Evolutionary conservation across 176 grass and related monocot genomes (phyloP), one percentile per base, ranked within the genome.

Genomic region (Oryza punctata): DNA sequence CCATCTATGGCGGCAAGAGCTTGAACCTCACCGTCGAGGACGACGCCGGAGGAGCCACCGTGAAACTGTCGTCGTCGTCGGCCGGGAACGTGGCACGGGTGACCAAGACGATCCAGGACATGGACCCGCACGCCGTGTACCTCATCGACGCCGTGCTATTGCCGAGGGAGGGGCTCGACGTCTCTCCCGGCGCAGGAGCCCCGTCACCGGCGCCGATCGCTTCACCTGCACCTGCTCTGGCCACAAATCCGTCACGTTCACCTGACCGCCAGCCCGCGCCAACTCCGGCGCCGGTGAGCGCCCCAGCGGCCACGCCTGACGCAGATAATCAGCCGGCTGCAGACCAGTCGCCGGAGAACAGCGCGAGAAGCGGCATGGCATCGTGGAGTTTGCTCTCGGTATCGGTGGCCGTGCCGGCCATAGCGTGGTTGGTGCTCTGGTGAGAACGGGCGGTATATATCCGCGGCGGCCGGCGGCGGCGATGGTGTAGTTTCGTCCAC

Each of bases 91-190:
- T 18, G 8, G 83, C 78, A 12, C 72, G 16, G 38, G 78, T 90
- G 82, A 86, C 24, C 50, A 49, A 19, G 44, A 78, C 25, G 13
- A 10, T 82, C 52, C 0, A 41, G 7, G 82, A 78, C 78, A 41
- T 73, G 57, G 84, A 72, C 23, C 59, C 27, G 3, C 4, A 79
- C 18, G 79, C 67, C 12, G 57, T 86, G 33, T 79, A 83, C 88
- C 52, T 75, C 88, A 78, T 86, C 79, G 73, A 90, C 83, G 30
- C 78, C 29, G 83, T 90, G 67, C 15, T 90, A 12, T 1, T 82
- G 21, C 88, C 88, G 0, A 6, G 25, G 15, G 78, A 78, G 32
- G 32, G 3, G 32, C 4, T 33, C 32, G 59, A 77, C 9, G 66
- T 16, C 5, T 75, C 77, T 21, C n/a, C 3, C 60, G 82, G 32